Base-by-base conservation (phyloP, 176 grass and related monocot genomes). In the Carex kokanica region DNA sequence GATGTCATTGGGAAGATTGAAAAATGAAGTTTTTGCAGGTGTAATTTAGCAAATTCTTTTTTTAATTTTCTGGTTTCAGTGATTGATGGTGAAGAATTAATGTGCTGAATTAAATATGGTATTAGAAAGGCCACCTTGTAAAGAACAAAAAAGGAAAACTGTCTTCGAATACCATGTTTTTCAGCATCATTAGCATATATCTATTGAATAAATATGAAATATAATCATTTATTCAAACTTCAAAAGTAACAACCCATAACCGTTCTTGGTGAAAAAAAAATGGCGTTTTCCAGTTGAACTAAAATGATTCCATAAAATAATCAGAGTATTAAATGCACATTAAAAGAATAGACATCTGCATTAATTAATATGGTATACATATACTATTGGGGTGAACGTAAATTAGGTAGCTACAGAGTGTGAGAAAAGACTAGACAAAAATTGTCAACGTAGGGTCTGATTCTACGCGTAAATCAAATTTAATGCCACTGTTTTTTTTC, bases 1-100 rank as follows among this genome's bases (percentile, higher is more conserved):
- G 60, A 36, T 84, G 8, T 84, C 24, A 62, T 72, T 16, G n/a
- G 45, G 43, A 29, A 53, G 40, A 54, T 66, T 82, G 61, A 53
- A 67, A 64, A 82, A 68, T 82, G 58, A 65, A 54, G 80, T 34
- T 67, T 68, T 64, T 15, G 61, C 38, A 17, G 21, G 61, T 82
- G 63, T 20, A 20, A 68, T 61, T 63, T 82, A 67, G 21, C 16
- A 31, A 23, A n/a, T n/a, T 32, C 24, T 14, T 58, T 40, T 63
- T 25, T 40, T 60, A 13, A 10, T 1, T 80, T 45, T 63, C 58
- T 24, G 27, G 23, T 81, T 43, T 17, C 43, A 5, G 65, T 43
- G 36, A 43, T 71, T 45, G n/a, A 43, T 21, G 11, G 1, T 71
- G 8, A 43, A 34, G 2, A 6, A 29, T 23, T 10, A 23, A 73